Percentiles rank a stretch among this genome's conserved stretches.
phyloP scores from a whole-genome alignment of 2,329 filamentous ascomycete species.

The Orbilia oligospora region DNA sequence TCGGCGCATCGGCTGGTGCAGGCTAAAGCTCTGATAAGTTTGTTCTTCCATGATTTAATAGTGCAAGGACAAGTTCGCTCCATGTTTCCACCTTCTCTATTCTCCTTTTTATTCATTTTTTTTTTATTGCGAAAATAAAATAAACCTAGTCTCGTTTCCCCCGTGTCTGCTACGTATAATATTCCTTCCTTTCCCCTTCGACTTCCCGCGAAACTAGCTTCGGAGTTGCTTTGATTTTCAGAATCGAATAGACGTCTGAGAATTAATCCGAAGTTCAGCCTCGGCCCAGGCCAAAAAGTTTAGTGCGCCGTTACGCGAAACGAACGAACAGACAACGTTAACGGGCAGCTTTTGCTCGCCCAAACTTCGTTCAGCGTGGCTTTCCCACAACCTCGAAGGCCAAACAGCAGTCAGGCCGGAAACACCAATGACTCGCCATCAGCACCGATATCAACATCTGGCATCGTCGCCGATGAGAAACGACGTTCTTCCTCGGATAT shows the following conservation, averaged over 20 bases:
- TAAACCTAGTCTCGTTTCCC: not conserved
- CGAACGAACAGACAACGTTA: not conserved
- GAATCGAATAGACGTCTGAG: too few relatives aligned
- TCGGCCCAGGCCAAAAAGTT: conserved; percentile 6
- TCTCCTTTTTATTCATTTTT: too few relatives aligned
- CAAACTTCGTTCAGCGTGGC: conserved; percentile 40
- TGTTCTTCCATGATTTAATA: conserved; percentile 12
- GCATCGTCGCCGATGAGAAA: conserved; percentile 1
- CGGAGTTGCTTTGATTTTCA: not conserved
- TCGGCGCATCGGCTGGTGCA: conserved; percentile 33
- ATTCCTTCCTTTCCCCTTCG: not conserved
- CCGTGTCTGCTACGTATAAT: not conserved
- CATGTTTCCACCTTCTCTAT: not conserved
- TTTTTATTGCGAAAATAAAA: not conserved
- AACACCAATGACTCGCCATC: not conserved
- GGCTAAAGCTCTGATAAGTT: conserved; percentile 1
- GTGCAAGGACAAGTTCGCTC: not conserved
- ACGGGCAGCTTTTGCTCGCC: not conserved
- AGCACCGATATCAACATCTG: not conserved
- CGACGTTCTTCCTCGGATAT: conserved; percentile 28
- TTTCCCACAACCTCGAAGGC: conserved; percentile 37
- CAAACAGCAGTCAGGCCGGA: conserved; percentile 16
- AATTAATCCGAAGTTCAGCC: conserved; percentile 9
- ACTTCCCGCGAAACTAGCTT: not conserved
- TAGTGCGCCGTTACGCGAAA: conserved; percentile 1